Evolutionary conservation across 306 rosid species (phyloP).

Genomic region (Trichosanthes cucumerina): DNA sequence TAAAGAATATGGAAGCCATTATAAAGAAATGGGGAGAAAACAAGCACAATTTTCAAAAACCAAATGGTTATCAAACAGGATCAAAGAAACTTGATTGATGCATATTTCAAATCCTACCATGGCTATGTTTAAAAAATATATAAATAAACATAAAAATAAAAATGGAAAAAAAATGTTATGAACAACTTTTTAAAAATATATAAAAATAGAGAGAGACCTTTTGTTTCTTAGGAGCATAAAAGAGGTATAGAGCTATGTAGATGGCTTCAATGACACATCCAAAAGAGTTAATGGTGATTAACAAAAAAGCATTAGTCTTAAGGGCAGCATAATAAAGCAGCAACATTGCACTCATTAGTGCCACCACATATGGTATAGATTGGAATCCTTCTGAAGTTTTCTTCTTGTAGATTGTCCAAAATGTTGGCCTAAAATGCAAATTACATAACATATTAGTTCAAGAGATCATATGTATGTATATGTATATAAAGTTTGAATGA

Average conservation of each 20-base stretch:
- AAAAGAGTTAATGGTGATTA: slow-evolving; percentile 43
- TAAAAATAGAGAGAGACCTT: slow-evolving; percentile 19
- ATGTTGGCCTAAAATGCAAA: slow-evolving; percentile 41
- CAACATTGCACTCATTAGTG: slow-evolving; percentile 51
- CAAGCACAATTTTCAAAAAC: too few species aligned
- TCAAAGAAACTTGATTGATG: too few species aligned
- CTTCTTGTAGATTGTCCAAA: slow-evolving; percentile 45
- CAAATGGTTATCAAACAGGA: too few species aligned
- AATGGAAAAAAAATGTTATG: too few species aligned
- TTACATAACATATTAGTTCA: background rate
- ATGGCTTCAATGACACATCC: slow-evolving; percentile 41
- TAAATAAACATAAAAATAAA: too few species aligned
- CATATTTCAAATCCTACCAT: too few species aligned
- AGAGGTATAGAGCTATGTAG: slow-evolving; percentile 29
- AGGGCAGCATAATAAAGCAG: slow-evolving; percentile 50
- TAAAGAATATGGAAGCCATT: too few species aligned
- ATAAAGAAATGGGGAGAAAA: too few species aligned
- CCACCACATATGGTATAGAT: slow-evolving; percentile 53
- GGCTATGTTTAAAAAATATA: too few species aligned
- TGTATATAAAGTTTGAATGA: too few species aligned
- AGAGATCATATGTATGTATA: too few species aligned
- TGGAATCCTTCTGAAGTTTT: slow-evolving; percentile 56
- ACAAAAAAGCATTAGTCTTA: slow-evolving; percentile 40
- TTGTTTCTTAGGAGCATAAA: slow-evolving; percentile 38
- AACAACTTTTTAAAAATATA: too few species aligned